Conservation (phyloP, 805 yeast species). For the Starmerella davenportii region DNA sequence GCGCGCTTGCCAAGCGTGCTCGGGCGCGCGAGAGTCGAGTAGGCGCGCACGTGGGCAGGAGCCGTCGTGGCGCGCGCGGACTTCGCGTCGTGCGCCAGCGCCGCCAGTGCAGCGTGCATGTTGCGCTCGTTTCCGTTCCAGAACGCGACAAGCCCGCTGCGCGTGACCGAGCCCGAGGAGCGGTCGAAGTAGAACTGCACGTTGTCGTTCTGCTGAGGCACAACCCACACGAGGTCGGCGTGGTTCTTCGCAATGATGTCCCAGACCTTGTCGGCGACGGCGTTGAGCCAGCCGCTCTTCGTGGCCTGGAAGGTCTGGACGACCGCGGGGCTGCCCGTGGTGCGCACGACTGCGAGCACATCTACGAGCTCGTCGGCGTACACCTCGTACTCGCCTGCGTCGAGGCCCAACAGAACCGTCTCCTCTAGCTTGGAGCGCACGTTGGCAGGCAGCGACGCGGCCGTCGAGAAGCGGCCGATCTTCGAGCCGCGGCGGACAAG, state of each 20-base stretch:
- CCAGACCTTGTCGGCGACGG: slow-evolving; percentile 90
- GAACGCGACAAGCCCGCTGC: slow-evolving; percentile 74
- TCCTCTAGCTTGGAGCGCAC: slow-evolving; percentile 59
- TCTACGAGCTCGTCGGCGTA: slow-evolving; percentile 86
- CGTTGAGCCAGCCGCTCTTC: slow-evolving; percentile 90
- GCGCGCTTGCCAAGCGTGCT: slow-evolving; percentile 1
- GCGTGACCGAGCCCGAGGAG: slow-evolving; percentile 85
- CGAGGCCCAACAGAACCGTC: slow-evolving; percentile 60
- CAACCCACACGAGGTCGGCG: slow-evolving; percentile 65
- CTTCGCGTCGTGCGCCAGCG: not conserved
- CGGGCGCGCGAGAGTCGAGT: slow-evolving; percentile 1
- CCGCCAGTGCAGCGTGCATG: slow-evolving; percentile 27
- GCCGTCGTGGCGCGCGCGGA: not conserved
- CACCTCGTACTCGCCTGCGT: slow-evolving; percentile 44
- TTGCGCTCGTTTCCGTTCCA: slow-evolving; percentile 79
- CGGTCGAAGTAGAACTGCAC: slow-evolving; percentile 80
- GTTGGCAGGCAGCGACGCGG: slow-evolving; percentile 40
- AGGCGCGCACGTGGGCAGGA: not conserved
- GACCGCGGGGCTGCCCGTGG: slow-evolving; percentile 35
- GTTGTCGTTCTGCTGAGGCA: slow-evolving; percentile 77
- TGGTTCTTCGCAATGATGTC: slow-evolving; percentile 60
- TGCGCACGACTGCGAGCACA: slow-evolving; percentile 71
- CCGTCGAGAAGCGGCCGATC: slow-evolving; percentile 44
- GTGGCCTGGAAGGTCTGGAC: slow-evolving; percentile 76
- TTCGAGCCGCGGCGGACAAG: slow-evolving; percentile 94